Evolutionary conservation across 257 asterid genomes (phyloP), one percentile per base, ranked within the genome.

Genomic region (Solanum ahanhuiri): DNA sequence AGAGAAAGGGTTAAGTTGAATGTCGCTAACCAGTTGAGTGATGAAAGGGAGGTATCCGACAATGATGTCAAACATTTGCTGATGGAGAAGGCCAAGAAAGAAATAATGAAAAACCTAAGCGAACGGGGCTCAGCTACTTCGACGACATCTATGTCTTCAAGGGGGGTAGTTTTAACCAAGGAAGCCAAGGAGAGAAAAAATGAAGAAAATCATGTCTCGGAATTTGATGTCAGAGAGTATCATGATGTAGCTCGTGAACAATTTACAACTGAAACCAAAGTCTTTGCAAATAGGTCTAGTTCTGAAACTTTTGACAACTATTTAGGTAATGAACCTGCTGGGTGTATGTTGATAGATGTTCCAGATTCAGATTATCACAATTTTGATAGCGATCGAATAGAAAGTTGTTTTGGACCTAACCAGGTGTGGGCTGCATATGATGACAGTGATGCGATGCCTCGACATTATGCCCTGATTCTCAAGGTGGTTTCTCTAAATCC

Each of bases 371-470:
- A 93, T 84, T 94, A 92, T 88, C 87, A 89, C 88, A 89, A 92
- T 91, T 94, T 94, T 88, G 94, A 90, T 76, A 89, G 87, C 84
- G 84, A 81, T 88, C 88, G 96, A 86, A 86, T 17, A 22, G 93
- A 71, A 84, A 67, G 87, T 31, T 89, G 92, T 92, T 94, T 94
- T 67, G 85, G 86, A 76, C 92, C 88, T 25, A 90, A 90, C 90
- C 97, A 94, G 88, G 91, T 93, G 35, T 94, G 98, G 98, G 96
- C 97, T 25, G 90, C 90, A 88, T 94, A 93, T 60, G 98, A 94
- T 88, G 91, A 88, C 85, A 92, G 90, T 87, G 96, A 92, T 87
- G 96, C 96, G 83, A 93, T 94, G 98, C 98, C 98, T 51, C 91
- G 97, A 2, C 88, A 88, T 87, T 93, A 93, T 88, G 94, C 92